Evolutionary conservation across 306 rosid species (phyloP).

Genomic region (Corylus americana): DNA sequence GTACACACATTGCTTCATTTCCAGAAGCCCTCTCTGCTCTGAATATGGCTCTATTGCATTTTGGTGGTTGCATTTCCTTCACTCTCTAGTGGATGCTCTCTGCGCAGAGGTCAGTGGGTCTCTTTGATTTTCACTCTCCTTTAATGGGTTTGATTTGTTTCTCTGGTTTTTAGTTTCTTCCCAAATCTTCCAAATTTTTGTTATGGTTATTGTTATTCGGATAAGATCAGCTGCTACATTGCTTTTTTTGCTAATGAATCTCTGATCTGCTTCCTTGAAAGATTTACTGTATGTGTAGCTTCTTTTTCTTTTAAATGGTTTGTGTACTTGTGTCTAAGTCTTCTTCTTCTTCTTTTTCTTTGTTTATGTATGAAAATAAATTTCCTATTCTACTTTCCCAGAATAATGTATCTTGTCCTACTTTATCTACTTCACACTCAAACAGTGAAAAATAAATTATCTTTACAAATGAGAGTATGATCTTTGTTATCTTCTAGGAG

Average conservation of each 20-base stretch:
- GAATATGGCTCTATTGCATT: slow-evolving; percentile 32
- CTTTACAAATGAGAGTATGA: too few relatives aligned
- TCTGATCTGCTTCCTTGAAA: slow-evolving; percentile 24
- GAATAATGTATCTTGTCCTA: too few relatives aligned
- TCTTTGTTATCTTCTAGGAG: too few relatives aligned
- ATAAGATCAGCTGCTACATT: slow-evolving; percentile 12
- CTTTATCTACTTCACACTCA: too few relatives aligned
- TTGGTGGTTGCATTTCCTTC: slow-evolving; percentile 32
- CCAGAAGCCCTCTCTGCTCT: slow-evolving; percentile 28
- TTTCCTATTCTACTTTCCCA: background rate
- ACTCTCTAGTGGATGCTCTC: slow-evolving; percentile 32
- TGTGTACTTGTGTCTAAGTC: background rate
- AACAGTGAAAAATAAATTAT: too few relatives aligned
- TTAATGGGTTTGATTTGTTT: slow-evolving; percentile 16
- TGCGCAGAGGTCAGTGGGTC: slow-evolving; percentile 43
- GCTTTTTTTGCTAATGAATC: slow-evolving; percentile 20
- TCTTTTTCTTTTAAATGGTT: background rate
- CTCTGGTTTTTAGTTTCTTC: slow-evolving; percentile 4
- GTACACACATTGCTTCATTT: slow-evolving; percentile 40
- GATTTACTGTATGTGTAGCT: background rate
- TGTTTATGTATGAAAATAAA: background rate
- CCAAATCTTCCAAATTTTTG: background rate
- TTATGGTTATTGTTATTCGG: background rate
- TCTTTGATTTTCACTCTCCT: slow-evolving; percentile 25
- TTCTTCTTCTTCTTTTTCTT: background rate